A percentile compares a stretch with the other conserved stretches of the same genome.
Conservation (phyloP, 2,329 filamentous ascomycete species). For the Cadophora sp. region DNA sequence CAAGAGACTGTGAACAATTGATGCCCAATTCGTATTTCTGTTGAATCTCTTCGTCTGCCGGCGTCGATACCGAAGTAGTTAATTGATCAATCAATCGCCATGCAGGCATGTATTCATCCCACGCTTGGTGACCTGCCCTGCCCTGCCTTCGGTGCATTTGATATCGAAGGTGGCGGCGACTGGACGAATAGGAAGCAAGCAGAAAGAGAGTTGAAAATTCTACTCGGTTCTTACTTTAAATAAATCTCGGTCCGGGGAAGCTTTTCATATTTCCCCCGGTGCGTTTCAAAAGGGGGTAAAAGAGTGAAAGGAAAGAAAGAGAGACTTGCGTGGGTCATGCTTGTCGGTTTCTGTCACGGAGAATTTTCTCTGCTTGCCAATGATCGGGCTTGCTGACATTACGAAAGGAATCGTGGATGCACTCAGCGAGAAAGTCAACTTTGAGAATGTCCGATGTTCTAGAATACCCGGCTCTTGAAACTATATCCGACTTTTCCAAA, state of each 20-base stretch:
- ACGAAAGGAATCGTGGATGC: not conserved
- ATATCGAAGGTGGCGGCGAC: not conserved
- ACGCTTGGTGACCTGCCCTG: not conserved
- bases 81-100: not conserved
- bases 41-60: not conserved
- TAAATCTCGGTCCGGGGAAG: slow-evolving; percentile 10
- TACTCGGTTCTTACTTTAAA: too few species aligned
- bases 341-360: not conserved
- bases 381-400: not conserved
- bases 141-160: slow-evolving; percentile 3
- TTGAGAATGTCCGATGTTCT: too few species aligned
- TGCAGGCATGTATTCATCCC: not conserved
- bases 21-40: not conserved
- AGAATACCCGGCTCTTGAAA: too few species aligned
- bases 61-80: too few species aligned
- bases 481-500: too few species aligned
- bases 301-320: not conserved
- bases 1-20: not conserved
- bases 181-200: not conserved
- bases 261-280: slow-evolving; percentile 1
- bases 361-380: not conserved
- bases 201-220: not conserved
- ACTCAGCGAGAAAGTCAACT: not conserved
- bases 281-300: not conserved
- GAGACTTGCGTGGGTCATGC: not conserved